Evolutionary conservation across 1,284 basidiomycete species (phyloP).

Genomic region (Apiotrichum mycotoxinovorans): DNA sequence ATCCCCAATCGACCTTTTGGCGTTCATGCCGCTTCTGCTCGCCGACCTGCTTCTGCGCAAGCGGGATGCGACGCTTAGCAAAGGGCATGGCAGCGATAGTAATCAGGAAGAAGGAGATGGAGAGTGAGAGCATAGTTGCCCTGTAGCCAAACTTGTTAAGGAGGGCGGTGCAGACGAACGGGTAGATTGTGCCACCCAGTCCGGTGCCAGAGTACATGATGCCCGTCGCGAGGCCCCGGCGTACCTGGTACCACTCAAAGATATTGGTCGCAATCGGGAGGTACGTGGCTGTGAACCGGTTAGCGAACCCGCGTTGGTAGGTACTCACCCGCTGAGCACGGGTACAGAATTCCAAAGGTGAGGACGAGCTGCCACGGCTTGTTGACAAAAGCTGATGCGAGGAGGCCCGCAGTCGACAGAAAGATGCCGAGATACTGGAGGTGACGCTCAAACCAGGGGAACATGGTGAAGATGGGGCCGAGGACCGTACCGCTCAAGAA

Average conservation of each 20-base stretch:
- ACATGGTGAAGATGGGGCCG: constrained; percentile 27
- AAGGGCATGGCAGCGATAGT: constrained; percentile 33
- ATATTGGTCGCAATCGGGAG: constrained; percentile 43
- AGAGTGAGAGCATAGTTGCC: constrained; percentile 41
- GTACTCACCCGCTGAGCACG: constrained; percentile 35
- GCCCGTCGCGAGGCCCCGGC: constrained; percentile 31
- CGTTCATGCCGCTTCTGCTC: neutral
- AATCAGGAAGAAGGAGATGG: constrained; percentile 30
- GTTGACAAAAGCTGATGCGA: constrained; percentile 8
- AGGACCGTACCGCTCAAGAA: constrained; percentile 45
- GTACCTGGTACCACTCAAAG: constrained; percentile 45
- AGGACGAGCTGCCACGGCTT: constrained; percentile 46
- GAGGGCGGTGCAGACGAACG: constrained; percentile 39
- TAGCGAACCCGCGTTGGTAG: neutral
- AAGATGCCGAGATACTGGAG: constrained; percentile 14
- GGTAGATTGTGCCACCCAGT: constrained; percentile 44
- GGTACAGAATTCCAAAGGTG: constrained; percentile 42
- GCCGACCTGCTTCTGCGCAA: constrained; percentile 8
- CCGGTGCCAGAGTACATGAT: constrained; percentile 36
- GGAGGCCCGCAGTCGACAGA: constrained; percentile 7
- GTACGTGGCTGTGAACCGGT: constrained; percentile 32
- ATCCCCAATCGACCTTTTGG: constrained; percentile 23
- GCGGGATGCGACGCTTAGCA: constrained; percentile 40
- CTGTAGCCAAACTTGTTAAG: constrained; percentile 42
- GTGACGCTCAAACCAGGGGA: constrained; percentile 17